Percentiles rank a stretch among this genome's conserved stretches.
Conservation (phyloP, 2,329 filamentous ascomycete species). For the Chaetomium sp. region DNA sequence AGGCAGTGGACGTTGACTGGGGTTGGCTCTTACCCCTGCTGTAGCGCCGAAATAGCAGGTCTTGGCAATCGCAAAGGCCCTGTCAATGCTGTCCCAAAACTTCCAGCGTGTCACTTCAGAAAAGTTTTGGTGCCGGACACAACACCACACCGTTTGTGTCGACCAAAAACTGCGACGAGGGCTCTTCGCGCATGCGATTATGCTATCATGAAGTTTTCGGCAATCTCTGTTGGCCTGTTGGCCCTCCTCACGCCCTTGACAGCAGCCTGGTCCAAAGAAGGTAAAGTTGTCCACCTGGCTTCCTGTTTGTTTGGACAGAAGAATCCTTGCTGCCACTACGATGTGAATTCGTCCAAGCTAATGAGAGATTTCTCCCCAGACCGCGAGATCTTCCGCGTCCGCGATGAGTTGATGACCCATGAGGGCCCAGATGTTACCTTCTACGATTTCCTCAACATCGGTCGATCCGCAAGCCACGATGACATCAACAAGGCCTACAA, state of each 20-base stretch:
- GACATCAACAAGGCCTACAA: slow-evolving; percentile 93
- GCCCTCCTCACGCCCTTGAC: slow-evolving; percentile 60
- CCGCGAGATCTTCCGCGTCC: slow-evolving; percentile 94
- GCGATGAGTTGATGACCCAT: slow-evolving; percentile 71
- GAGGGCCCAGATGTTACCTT: slow-evolving; percentile 80
- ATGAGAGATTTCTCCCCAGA: slow-evolving; percentile 46
- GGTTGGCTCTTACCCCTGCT: no score
- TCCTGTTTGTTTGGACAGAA: slow-evolving; percentile 21
- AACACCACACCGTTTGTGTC: not conserved
- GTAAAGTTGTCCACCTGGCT: slow-evolving; percentile 34
- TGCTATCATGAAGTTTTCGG: slow-evolving; percentile 64
- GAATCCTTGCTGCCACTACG: not conserved
- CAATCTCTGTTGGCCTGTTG: slow-evolving; percentile 62
- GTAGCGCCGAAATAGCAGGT: slow-evolving; percentile 10
- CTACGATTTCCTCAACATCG: slow-evolving; percentile 85
- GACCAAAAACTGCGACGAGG: not conserved
- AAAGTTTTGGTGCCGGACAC: not conserved
- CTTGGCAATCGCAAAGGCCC: not conserved
- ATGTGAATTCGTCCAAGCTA: not conserved
- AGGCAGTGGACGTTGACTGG: no score
- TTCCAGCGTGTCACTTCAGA: slow-evolving; percentile 4
- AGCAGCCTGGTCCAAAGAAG: slow-evolving; percentile 81
- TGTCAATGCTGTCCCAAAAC: not conserved
- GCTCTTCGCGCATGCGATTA: slow-evolving; percentile 31
- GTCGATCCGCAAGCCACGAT: slow-evolving; percentile 66